These are phyloP conservation scores for Penicillium subrubescens DNA, from an alignment of 495 filamentous ascomycete species.

Conservation along the genomic window DNA sequence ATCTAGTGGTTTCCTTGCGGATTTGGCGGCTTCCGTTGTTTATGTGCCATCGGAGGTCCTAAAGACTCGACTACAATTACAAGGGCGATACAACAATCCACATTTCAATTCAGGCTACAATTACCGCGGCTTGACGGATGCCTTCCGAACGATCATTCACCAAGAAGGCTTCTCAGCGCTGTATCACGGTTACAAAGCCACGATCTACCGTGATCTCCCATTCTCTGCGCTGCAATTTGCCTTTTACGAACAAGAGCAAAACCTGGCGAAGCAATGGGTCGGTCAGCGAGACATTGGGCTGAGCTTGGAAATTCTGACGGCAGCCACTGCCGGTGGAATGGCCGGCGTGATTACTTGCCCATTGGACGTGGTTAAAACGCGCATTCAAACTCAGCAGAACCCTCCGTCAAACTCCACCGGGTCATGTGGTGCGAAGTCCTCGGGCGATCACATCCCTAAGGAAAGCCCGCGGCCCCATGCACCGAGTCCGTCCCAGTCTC, in stretches of 20 bases:
- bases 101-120: constrained; percentile 92
- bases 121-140: constrained; percentile 78
- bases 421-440: constrained; percentile 25
- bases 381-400: constrained; percentile 93
- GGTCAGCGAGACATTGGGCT: constrained; percentile 79
- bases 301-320: constrained; percentile 83
- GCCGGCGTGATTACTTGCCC: constrained; percentile 94
- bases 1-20: constrained; percentile 83
- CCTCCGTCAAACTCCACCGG: constrained; percentile 27
- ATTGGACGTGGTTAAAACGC: constrained; percentile 95
- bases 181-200: constrained; percentile 92
- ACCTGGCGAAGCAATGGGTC: constrained; percentile 72
- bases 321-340: constrained; percentile 88
- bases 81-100: constrained; percentile 94
- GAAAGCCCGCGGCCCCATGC: constrained; percentile 39
- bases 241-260: constrained; percentile 94
- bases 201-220: constrained; percentile 90
- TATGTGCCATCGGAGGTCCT: constrained; percentile 97
- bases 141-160: constrained; percentile 77
- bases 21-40: constrained; percentile 85
- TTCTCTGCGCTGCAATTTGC: constrained; percentile 96
- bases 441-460: constrained; percentile 35
- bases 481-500: constrained; percentile 26
- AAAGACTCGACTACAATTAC: constrained; percentile 92
- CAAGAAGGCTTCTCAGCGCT: constrained; percentile 81